A percentile compares a stretch with the other conserved stretches of the same genome.
Evolutionary conservation across 495 filamentous ascomycete species (phyloP).

Genomic region (Xylona heveae): DNA sequence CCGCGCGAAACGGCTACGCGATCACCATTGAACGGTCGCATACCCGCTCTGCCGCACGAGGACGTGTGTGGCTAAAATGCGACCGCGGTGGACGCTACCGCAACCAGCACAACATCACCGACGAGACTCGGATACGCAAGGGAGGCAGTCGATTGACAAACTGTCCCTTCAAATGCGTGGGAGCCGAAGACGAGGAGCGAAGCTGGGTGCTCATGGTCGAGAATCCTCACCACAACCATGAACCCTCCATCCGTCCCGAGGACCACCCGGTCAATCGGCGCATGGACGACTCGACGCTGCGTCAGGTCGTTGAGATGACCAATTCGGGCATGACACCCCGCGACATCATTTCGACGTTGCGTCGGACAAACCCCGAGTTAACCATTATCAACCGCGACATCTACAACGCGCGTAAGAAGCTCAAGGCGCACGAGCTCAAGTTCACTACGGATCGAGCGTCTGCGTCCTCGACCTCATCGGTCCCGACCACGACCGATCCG

Average conservation of each 20-base stretch:
- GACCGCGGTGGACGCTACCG: conserved; percentile 11
- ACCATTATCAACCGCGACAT: conserved; percentile 12
- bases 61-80: conserved; percentile 14
- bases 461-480: too few species aligned
- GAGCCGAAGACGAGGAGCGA: conserved; percentile 7
- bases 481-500: too few species aligned
- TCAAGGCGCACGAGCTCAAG: conserved; percentile 11
- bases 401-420: conserved; percentile 14
- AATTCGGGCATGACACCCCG: conserved; percentile 11
- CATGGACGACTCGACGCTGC: conserved; percentile 9
- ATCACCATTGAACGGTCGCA: conserved; percentile 13
- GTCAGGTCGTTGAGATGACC: conserved; percentile 10
- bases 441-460: too few species aligned
- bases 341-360: conserved; percentile 9
- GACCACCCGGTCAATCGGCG: conserved; percentile 10
- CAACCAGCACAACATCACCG: conserved; percentile 10
- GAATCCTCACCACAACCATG: conserved; percentile 9
- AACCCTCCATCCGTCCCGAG: conserved; percentile 10
- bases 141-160: conserved; percentile 11
- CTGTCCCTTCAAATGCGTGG: conserved; percentile 12
- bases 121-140: conserved; percentile 12
- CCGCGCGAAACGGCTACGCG: conserved; percentile 11
- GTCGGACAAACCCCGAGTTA: conserved; percentile 9
- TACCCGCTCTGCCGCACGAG: too few species aligned
- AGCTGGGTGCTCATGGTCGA: conserved; percentile 11